Evolutionary conservation across 2,329 filamentous ascomycete genomes (phyloP).

Genomic region (Xylariales sp.): DNA sequence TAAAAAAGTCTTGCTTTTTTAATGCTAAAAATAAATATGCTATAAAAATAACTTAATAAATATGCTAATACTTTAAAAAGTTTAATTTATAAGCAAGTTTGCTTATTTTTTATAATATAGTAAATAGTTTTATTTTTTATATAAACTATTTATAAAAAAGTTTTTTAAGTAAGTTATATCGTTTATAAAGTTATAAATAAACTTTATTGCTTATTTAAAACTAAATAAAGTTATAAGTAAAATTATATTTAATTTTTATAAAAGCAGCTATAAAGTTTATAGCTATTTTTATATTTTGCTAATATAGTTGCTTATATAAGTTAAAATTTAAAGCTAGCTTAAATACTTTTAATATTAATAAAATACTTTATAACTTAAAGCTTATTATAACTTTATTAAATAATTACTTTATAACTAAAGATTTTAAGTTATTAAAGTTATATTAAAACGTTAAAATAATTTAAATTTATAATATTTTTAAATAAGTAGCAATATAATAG

Average conservation of each 20-base stretch:
- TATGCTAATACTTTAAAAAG: slow-evolving; percentile 16
- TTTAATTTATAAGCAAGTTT: slow-evolving; percentile 22
- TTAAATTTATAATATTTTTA: too few species aligned
- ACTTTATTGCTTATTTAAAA: too few species aligned
- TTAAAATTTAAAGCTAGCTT: not conserved
- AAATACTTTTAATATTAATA: slow-evolving; percentile 19
- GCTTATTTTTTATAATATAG: slow-evolving; percentile 5
- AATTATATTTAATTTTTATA: too few species aligned
- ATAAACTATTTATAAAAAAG: too few species aligned
- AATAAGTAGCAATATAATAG: slow-evolving; percentile 30
- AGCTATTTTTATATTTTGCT: too few species aligned
- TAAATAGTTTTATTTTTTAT: slow-evolving; percentile 16
- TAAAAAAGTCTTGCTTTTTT: not conserved
- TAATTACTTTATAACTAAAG: not conserved
- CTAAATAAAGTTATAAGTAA: too few species aligned
- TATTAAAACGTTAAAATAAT: slow-evolving; percentile 20
- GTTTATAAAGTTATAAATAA: too few species aligned
- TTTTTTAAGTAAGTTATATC: too few species aligned
- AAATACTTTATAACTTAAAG: slow-evolving; percentile 4
- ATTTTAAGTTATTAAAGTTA: slow-evolving; percentile 29
- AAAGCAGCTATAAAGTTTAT: too few species aligned
- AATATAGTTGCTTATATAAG: too few species aligned
- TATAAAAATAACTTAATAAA: slow-evolving; percentile 15
- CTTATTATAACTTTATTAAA: slow-evolving; percentile 14
- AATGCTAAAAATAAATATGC: not conserved